Base-by-base conservation (phyloP, 2,329 filamentous ascomycete genomes). In the Rachicladosporium sp. region DNA sequence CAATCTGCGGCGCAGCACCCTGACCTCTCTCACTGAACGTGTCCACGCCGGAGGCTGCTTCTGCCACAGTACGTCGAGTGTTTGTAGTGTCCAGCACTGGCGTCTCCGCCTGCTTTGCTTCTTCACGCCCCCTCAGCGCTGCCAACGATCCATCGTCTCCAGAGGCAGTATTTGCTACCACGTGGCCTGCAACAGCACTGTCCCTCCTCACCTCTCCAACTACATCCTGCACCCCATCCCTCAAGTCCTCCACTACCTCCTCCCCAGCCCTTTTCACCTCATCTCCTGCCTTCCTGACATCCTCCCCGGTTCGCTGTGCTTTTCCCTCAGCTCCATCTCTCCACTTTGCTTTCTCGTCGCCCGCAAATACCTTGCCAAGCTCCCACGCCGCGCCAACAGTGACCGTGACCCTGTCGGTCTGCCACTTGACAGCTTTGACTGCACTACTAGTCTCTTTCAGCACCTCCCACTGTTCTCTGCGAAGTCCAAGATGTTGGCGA, bases 381-480 rank as follows among this genome's bases (percentile, higher is more conserved):
- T 71, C 70, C 29, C 73, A 67, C 12, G 76, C 76, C 32, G 78
- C 77, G 49, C 72, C 68, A 30, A 70, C 68, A 11, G 76, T 79
- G 37, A 78, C 62, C 1, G 75, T 75, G 36, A 80, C 59, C 40
- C 73, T 68, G 45, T 79, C 74, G 2, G 72, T 73, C 59, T 80
- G 76, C 37, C 56, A 66, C 55, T 76, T 76, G 41, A 80, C 65
- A 10, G 73, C 71, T 54, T 74, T 77, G 21, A 75, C 73, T 35
- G 83, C 58, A 23, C 73, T 74, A 2, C 79, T 82, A 0, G 79
- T 82, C 48, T 71, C 68, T 36, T 64, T 75, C 58, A 74, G 81
- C 35, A 75, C 59, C 54, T 80, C 73, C 50, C 79, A 63, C 56
- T 82, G 77, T 40, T 70, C 68, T 39, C 69, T 65, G 13, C 76